Percentiles rank a stretch among this genome's conserved stretches.
Conservation (phyloP, 2,329 filamentous ascomycete genomes). For the Botrytis paeoniae region DNA sequence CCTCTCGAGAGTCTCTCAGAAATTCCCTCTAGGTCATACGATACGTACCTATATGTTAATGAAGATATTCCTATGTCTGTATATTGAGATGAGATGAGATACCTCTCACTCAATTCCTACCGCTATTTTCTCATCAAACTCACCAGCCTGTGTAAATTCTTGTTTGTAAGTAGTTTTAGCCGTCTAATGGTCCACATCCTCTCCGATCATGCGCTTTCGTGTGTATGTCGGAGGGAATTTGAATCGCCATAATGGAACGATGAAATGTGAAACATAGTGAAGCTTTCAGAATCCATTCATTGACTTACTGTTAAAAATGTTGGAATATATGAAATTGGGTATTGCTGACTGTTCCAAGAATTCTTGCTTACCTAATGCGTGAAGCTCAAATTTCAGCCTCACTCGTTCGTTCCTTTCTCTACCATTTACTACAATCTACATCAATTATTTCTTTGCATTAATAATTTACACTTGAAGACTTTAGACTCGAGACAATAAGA, state of each 20-base stretch:
- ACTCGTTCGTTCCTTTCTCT: not conserved
- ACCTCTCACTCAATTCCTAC: not conserved
- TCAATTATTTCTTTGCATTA: constrained; percentile 10
- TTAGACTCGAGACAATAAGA: not conserved
- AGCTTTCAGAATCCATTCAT: not conserved
- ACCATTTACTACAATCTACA: not conserved
- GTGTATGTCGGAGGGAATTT: not conserved
- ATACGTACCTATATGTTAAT: not conserved
- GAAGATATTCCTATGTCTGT: not conserved
- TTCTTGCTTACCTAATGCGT: not conserved
- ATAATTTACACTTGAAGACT: not conserved
- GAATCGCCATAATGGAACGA: not conserved
- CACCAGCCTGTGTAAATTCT: not conserved
- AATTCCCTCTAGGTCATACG: not conserved
- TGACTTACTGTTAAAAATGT: not conserved
- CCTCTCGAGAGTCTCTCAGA: not conserved
- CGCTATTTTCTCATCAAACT: not conserved
- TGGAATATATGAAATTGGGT: too few species aligned
- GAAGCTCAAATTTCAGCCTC: constrained; percentile 14
- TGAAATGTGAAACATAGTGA: not conserved
- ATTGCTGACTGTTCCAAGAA: constrained; percentile 3
- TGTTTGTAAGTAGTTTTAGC: not conserved
- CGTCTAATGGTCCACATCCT: not conserved
- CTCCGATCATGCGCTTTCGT: not conserved
- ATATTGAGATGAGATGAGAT: not conserved